phyloP scores from a whole-genome alignment of 106 monocot species.

The Phalaenopsis aphrodite region DNA sequence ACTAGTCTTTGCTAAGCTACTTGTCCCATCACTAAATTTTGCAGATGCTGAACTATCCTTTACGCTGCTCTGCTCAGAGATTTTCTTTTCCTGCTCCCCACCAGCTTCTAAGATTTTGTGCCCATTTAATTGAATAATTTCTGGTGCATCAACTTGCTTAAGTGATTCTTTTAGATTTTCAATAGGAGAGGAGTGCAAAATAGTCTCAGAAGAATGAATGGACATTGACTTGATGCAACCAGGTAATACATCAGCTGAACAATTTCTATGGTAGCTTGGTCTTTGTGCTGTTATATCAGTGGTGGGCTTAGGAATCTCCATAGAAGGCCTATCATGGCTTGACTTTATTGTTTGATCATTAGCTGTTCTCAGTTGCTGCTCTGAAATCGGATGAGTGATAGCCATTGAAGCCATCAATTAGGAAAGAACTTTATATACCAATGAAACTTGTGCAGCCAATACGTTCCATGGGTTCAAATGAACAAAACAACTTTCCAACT shows the following conservation, averaged over 20 bases:
- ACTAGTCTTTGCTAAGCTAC: constrained; percentile 20
- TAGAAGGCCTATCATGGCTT: constrained; percentile 1
- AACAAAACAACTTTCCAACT: not conserved
- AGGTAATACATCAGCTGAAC: constrained; percentile 5
- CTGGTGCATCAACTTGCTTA: constrained; percentile 3
- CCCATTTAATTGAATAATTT: constrained; percentile 6
- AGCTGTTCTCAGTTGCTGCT: constrained; percentile 10
- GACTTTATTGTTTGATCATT: constrained; percentile 5
- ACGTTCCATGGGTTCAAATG: not conserved
- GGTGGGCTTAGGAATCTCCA: constrained; percentile 13
- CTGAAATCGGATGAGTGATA: not conserved
- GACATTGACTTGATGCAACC: constrained; percentile 13
- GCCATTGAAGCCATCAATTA: constrained; percentile 23
- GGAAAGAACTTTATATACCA: not conserved
- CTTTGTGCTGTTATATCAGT: constrained; percentile 5
- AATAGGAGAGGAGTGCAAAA: not conserved
- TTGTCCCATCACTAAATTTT: constrained; percentile 25
- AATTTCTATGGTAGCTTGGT: constrained; percentile 9
- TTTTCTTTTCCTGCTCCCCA: constrained; percentile 20
- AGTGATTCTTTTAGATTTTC: constrained; percentile 6
- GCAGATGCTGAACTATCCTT: constrained; percentile 23
- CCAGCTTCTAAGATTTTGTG: constrained; percentile 3
- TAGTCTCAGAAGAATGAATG: not conserved
- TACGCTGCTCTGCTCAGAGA: constrained; percentile 15
- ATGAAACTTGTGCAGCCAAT: not conserved